A percentile compares a stretch with the other conserved stretches of the same genome.
phyloP scores from a whole-genome alignment of 176 grass and related monocot genomes.

The sorghum (Sorghum bicolor) region DNA sequence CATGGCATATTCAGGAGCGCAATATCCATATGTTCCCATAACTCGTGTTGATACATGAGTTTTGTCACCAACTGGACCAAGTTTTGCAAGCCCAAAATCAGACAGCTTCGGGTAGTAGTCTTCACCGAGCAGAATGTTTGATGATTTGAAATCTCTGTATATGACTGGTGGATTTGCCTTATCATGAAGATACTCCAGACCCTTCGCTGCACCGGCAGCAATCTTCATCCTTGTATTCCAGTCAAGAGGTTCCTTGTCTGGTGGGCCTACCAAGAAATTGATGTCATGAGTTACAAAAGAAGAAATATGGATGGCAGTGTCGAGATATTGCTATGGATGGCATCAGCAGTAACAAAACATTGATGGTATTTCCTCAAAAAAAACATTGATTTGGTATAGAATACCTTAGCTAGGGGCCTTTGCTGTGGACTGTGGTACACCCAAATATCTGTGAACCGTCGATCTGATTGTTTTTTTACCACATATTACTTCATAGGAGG shows the following conservation, averaged over 20 bases:
- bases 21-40: constrained; percentile 99
- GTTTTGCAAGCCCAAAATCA: constrained; percentile 98
- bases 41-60: constrained; percentile 97
- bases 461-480: no score
- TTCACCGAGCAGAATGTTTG: constrained; percentile 90
- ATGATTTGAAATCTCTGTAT: constrained; percentile 98
- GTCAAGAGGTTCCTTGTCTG: constrained; percentile 77
- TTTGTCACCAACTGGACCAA: constrained; percentile 96
- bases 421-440: no score
- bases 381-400: not conserved
- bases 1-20: constrained; percentile 99
- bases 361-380: no score
- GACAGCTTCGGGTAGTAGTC: constrained; percentile 88
- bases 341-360: not conserved
- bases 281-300: constrained; percentile 26
- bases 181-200: constrained; percentile 94
- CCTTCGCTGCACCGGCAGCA: constrained; percentile 84
- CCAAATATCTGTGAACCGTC: no score
- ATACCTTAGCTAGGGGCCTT: not conserved
- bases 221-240: constrained; percentile 98
- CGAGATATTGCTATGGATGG: constrained; percentile 7
- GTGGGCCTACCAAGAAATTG: constrained; percentile 46
- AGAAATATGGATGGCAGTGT: constrained; percentile 1
- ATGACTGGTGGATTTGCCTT: constrained; percentile 94
- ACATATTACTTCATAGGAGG: no score